These are phyloP conservation scores for Cryptococcus maquisensis DNA, from an alignment of 1,284 basidiomycete genomes.

Conservation along the genomic window DNA sequence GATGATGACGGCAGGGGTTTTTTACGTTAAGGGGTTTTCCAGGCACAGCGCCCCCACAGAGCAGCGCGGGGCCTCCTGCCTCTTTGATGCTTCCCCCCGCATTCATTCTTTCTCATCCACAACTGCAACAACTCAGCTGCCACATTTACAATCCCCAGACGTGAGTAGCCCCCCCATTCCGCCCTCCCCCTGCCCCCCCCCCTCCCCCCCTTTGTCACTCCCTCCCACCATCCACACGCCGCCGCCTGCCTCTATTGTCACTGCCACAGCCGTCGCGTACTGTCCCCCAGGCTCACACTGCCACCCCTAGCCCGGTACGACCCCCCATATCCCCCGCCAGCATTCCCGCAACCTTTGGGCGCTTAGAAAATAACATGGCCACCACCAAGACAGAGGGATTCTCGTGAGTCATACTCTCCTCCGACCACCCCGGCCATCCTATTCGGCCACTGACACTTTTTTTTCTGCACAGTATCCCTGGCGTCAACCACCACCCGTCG, in stretches of 20 bases:
- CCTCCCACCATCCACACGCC: background rate
- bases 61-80: too few relatives aligned
- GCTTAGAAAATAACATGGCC: background rate
- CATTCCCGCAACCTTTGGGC: too few relatives aligned
- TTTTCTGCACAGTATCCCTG: constrained; percentile 15
- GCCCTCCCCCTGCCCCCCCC: background rate
- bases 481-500: constrained; percentile 12
- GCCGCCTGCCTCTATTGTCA: background rate
- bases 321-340: background rate
- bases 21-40: too few relatives aligned
- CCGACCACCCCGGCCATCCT: background rate
- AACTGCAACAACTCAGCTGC: too few relatives aligned
- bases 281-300: background rate
- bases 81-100: too few relatives aligned
- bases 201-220: background rate
- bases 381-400: constrained; percentile 36
- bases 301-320: background rate
- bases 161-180: background rate
- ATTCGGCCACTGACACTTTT: background rate
- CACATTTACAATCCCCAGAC: too few relatives aligned
- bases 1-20: too few relatives aligned
- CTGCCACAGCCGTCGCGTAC: background rate
- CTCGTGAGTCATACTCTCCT: constrained; percentile 16
- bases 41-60: too few relatives aligned
- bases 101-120: too few relatives aligned